Conservation (phyloP, 805 yeast genomes). For the Lipomyces starkeyi region DNA sequence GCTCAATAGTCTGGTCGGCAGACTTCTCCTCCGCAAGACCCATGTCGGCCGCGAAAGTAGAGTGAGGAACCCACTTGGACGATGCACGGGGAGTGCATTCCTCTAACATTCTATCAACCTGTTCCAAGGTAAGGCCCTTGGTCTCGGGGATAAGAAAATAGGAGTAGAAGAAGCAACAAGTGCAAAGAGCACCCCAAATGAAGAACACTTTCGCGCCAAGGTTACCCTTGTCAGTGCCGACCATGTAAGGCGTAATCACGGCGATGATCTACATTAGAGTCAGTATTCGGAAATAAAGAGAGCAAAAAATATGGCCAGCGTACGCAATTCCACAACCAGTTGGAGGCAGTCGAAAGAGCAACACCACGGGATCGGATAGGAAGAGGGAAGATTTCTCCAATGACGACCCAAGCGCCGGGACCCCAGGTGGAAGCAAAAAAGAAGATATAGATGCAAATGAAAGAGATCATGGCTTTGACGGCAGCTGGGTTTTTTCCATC, state of each 20-base stretch:
- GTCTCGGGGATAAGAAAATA: constrained; percentile 75
- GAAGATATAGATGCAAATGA: constrained; percentile 59
- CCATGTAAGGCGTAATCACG: constrained; percentile 74
- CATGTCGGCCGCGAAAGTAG: constrained; percentile 27
- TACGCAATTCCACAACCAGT: constrained; percentile 78
- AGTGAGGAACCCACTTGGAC: constrained; percentile 18
- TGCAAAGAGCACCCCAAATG: constrained; percentile 69
- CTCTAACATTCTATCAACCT: constrained; percentile 64
- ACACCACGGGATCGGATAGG: constrained; percentile 76
- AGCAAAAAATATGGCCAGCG: neutral
- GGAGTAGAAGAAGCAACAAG: constrained; percentile 48
- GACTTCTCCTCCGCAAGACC: constrained; percentile 16
- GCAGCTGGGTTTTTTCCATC: constrained; percentile 48
- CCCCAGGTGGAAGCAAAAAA: constrained; percentile 65
- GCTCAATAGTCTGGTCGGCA: constrained; percentile 11
- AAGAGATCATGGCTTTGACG: constrained; percentile 59
- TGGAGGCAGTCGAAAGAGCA: constrained; percentile 72
- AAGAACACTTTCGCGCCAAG: constrained; percentile 70
- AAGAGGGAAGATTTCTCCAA: constrained; percentile 69
- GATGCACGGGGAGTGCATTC: constrained; percentile 19
- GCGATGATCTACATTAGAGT: constrained; percentile 52
- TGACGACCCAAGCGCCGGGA: constrained; percentile 68
- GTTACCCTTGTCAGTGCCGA: constrained; percentile 67
- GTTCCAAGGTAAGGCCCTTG: constrained; percentile 77
- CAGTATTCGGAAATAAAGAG: constrained; percentile 45